Evolutionary conservation across 2,329 filamentous ascomycete genomes (phyloP).

Genomic region (Phaeosphaeriaceae sp.): DNA sequence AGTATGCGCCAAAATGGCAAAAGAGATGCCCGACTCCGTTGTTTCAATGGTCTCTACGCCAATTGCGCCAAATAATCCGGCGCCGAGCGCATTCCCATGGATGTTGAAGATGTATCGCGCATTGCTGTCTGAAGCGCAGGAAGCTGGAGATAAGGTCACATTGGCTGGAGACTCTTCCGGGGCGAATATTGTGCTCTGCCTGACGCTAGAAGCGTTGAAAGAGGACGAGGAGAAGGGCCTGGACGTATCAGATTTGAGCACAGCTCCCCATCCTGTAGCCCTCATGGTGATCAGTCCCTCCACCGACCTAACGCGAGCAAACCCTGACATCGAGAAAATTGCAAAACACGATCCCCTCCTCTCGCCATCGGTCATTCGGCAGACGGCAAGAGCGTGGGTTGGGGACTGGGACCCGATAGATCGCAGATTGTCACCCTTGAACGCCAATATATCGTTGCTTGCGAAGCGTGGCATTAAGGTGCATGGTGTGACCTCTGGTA

Average conservation of each 20-base stretch:
- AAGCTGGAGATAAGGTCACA: conserved; percentile 53
- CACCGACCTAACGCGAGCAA: conserved; percentile 57
- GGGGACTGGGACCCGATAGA: conserved; percentile 52
- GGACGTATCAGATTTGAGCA: conserved; percentile 3
- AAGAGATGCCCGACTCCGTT: conserved; percentile 48
- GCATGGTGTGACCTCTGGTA: conserved; percentile 60
- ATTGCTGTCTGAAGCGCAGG: conserved; percentile 50
- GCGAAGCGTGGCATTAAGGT: conserved; percentile 53
- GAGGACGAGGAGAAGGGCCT: conserved; percentile 30
- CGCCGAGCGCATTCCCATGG: conserved; percentile 56
- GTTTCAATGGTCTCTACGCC: conserved; percentile 62
- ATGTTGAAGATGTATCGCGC: conserved; percentile 55
- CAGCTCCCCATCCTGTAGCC: conserved; percentile 39
- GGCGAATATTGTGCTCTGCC: conserved; percentile 58
- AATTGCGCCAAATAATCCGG: conserved; percentile 61
- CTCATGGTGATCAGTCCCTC: conserved; percentile 58
- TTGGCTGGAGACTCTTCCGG: conserved; percentile 64
- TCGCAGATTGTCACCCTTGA: conserved; percentile 58
- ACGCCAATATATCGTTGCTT: conserved; percentile 52
- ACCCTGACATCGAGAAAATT: conserved; percentile 52
- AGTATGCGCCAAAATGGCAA: conserved; percentile 55
- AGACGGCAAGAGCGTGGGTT: conserved; percentile 52
- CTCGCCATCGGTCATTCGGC: conserved; percentile 50
- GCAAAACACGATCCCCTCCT: conserved; percentile 57
- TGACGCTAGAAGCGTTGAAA: conserved; percentile 49